Evolutionary conservation across 441 rosid species (phyloP), one percentile per base, ranked within the genome.

Genomic region (Francoa sonchifolia): DNA sequence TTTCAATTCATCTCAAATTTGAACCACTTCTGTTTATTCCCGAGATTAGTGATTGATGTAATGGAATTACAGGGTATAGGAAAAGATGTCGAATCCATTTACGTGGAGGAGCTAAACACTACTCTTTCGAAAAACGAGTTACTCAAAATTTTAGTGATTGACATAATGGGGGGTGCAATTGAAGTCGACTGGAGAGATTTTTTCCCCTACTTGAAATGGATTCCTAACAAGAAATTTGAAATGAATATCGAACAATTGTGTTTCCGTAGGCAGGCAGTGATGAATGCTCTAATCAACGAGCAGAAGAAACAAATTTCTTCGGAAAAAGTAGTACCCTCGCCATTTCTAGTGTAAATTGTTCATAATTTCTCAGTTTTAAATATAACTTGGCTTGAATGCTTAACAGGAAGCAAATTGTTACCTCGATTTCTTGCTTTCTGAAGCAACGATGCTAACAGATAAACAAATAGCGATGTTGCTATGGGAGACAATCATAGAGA

Each of bases 181-280:
- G 92, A 79, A 18, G 96, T 79, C 40, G 96, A 85, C 40, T 85
- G 96, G 92, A 73, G 96, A 44, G 98, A 89, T 58, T 89, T 84
- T 76, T 89, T 89, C 61, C 92, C 97, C 0, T 77, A 77, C 58
- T 40, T 84, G 40, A 66, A 53, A 65, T 89, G 97, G 95, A 29
- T 84, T 57, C 90, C 97, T 0, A 84, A 73, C 47, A 65, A 52
- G 33, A 54, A 57, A 14, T 60, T 67, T 3, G 84, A 77, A 57
- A 26, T 13, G 36, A 82, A 63, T 54, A 72, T 84, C 45, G 52
- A 59, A 19, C 50, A 45, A 22, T 54, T 75, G 56, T 47, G 70
- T 56, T 41, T 41, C 13, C 64, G 63, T 22, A 69, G 94, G 72
- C 66, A 67, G 5, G 73, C 73, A 0, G 70, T 79, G 57, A 74